Evolutionary conservation across 306 rosid species (phyloP), one percentile per base, ranked within the genome.

Genomic region (Morella rubra): DNA sequence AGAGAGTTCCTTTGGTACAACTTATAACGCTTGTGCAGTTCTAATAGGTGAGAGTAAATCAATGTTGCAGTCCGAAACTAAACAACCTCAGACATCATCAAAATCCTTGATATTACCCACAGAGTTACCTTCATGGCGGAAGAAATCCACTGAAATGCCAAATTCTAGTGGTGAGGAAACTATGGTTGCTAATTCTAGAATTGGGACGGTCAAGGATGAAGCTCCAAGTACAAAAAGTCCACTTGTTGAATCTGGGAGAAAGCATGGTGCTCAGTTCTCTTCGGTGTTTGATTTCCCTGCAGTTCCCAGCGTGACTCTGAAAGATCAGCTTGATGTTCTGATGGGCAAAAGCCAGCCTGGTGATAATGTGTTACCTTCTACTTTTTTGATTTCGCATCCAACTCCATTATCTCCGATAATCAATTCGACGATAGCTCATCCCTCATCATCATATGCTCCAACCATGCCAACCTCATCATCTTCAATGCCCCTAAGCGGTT

Each of bases 141-240:
- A 67, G 69, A 87, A 85, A 78, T 79, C 88, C 5, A 70, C 62
- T 76, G 90, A 80, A 69, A 76, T 76, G 69, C 86, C 82, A 50
- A 79, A 73, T 81, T 58, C 79, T 47, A 62, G 51, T 68, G 68
- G 75, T 79, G 84, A 83, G 78, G 81, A 78, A 71, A 67, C 73
- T 44, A 54, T 12, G 59, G 61, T 72, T 74, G 66, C 86, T 45
- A 79, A 82, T 78, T 86, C 76, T 52, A 66, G 45, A 7, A 73
- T 22, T 71, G 86, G 82, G 18, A 81, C 65, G 24, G 58, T 64
- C 65, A 76, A 76, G 68, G 79, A 81, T 78, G 81, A 65, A 75
- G 77, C 72, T 71, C 65, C 82, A 42, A 75, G 81, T 74, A 47
- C 79, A 72, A 70, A 70, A 80, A 46, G 81, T 79, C 52, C 89